Evolutionary conservation across 2,329 filamentous ascomycete species (phyloP).

Genomic region (Alternaria solani): DNA sequence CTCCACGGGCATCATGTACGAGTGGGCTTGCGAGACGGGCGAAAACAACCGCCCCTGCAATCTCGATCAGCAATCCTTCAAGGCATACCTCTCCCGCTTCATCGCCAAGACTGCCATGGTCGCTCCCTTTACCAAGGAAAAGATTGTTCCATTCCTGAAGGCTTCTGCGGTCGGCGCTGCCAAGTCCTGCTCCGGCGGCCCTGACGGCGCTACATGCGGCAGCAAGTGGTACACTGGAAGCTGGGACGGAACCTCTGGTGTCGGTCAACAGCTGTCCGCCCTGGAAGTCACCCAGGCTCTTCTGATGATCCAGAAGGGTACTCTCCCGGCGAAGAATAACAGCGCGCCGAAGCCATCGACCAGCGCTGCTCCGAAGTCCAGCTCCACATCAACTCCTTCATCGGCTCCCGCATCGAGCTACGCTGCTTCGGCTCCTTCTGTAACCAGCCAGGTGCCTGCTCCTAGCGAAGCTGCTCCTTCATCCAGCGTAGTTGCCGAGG

Average conservation of each 20-base stretch:
- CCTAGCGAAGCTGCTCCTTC: constrained; percentile 7
- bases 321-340: constrained; percentile 39
- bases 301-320: constrained; percentile 45
- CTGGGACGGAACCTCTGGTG: constrained; percentile 53
- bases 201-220: constrained; percentile 53
- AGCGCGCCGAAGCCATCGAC: constrained; percentile 29
- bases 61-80: constrained; percentile 77
- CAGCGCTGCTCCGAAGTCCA: constrained; percentile 26
- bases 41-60: constrained; percentile 63
- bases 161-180: constrained; percentile 55
- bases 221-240: constrained; percentile 56
- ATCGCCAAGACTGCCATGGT: constrained; percentile 56
- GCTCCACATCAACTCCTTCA: constrained; percentile 18
- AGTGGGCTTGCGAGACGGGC: constrained; percentile 70
- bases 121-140: constrained; percentile 53
- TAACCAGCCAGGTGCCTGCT: constrained; percentile 12
- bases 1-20: constrained; percentile 66
- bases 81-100: constrained; percentile 77
- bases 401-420: constrained; percentile 14
- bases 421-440: not conserved
- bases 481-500: constrained; percentile 3
- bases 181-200: constrained; percentile 53
- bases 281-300: constrained; percentile 57
- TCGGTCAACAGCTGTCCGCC: constrained; percentile 56
- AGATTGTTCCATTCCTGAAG: constrained; percentile 50